A percentile compares a stretch with the other conserved stretches of the same genome.
Conservation (phyloP, 192 early-diverging fungal species). For the Coemansia sp. region DNA sequence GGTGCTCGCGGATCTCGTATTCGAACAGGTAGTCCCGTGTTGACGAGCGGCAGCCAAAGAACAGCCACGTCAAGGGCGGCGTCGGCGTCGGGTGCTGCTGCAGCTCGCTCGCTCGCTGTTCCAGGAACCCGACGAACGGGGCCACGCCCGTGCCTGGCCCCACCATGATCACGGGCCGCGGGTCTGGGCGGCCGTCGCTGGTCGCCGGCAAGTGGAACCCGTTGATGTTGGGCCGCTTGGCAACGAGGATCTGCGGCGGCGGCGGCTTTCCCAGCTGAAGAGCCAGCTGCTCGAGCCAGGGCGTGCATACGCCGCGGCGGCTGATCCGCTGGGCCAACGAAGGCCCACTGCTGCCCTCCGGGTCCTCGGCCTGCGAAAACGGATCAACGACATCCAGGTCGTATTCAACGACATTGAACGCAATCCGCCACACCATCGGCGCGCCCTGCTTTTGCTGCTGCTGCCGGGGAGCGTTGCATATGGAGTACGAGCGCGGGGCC, state of each 20-base stretch:
- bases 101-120: constrained; percentile 64
- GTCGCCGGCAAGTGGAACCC: constrained; percentile 65
- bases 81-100: background rate
- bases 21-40: constrained; percentile 70
- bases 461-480: constrained; percentile 65
- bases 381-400: constrained; percentile 42
- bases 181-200: constrained; percentile 24
- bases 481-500: constrained; percentile 86
- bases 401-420: constrained; percentile 87
- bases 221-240: constrained; percentile 57
- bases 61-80: constrained; percentile 53
- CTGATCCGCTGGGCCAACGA: constrained; percentile 21
- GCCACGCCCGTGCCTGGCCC: constrained; percentile 96
- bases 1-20: constrained; percentile 56
- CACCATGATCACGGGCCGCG: constrained; percentile 77
- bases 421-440: constrained; percentile 59
- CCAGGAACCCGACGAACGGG: constrained; percentile 86
- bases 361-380: constrained; percentile 22
- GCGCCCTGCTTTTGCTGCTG: constrained; percentile 13
- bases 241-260: constrained; percentile 53
- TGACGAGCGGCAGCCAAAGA: constrained; percentile 80
- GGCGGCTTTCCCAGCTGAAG: background rate
- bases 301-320: constrained; percentile 72
- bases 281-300: constrained; percentile 73
- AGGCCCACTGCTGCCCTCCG: constrained; percentile 9